Percentiles rank a stretch among this genome's conserved stretches.
phyloP scores from a whole-genome alignment of 345 rosid species.

The rapeseed (Brassica napus) region Da-Ae NC_063448.1:12669501-12670000 shows the following conservation, averaged over 20 bases:
- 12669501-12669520: not conserved
- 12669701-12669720: not conserved
- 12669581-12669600: not conserved
- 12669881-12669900: not conserved
- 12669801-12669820: not conserved
- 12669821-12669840: not conserved
- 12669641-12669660: not conserved
- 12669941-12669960: not conserved
- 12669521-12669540: not conserved
- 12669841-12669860: not conserved
- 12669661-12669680: not conserved
- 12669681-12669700: not conserved
- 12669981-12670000: not conserved
- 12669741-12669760: not conserved
- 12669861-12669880: not conserved
- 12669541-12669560: not conserved
- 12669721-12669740: not conserved
- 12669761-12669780: not conserved
- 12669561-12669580: not conserved
- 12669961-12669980: not conserved
- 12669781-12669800: not conserved
- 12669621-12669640: not conserved
- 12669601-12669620: not conserved
- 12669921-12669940: not conserved
- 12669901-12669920: not conserved